Evolutionary conservation across 768 basidiomycete species (phyloP).

Genomic region (Naganishia vaughanmartiniae): DNA sequence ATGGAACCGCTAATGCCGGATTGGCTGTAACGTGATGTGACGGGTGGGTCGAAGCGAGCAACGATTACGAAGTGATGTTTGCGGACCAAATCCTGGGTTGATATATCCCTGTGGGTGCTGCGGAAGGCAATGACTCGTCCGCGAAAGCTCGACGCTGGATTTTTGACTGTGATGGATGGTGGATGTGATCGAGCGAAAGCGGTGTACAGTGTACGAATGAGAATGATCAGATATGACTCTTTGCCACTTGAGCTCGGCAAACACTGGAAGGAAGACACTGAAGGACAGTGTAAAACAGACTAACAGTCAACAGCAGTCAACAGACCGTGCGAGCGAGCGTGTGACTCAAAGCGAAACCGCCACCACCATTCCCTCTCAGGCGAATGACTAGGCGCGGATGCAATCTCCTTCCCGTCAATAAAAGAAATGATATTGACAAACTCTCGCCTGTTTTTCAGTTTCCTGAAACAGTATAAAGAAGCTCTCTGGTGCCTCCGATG

Average conservation of each 20-base stretch:
- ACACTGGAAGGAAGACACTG: too few species aligned
- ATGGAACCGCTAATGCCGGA: background rate
- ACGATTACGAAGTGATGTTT: background rate
- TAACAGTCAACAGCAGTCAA: background rate
- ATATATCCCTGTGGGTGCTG: background rate
- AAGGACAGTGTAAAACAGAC: background rate
- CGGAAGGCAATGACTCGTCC: background rate
- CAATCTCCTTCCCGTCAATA: background rate
- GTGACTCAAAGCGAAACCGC: constrained; percentile 2
- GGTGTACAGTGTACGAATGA: too few species aligned
- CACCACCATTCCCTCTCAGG: background rate
- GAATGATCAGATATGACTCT: background rate
- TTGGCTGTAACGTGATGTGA: background rate
- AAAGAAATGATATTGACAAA: too few species aligned
- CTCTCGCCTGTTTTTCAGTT: background rate
- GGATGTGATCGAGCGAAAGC: background rate
- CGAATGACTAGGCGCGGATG: constrained; percentile 3
- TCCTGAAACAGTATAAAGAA: background rate
- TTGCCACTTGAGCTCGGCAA: background rate
- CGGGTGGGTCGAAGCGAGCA: background rate
- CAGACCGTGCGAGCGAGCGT: background rate
- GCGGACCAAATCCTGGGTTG: background rate
- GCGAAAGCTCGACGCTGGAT: background rate
- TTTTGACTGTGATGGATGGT: background rate
- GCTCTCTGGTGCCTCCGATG: background rate